Evolutionary conservation across 768 basidiomycete genomes (phyloP).

Genomic region (Auriscalpium microsporum): DNA sequence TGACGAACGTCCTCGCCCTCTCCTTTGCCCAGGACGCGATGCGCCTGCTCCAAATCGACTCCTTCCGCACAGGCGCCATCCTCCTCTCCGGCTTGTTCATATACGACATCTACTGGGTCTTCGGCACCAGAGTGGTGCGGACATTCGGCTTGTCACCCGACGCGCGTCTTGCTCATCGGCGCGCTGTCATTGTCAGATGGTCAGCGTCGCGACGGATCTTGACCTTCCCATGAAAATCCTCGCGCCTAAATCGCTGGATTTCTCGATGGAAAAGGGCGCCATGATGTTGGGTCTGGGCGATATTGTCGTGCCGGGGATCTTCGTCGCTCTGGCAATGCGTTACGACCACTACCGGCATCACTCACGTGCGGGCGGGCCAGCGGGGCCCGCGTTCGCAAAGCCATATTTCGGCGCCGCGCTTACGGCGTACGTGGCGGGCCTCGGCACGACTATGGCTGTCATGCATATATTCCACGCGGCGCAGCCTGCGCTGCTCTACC

Average conservation of each 20-base stretch:
- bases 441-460: slow-evolving; percentile 69
- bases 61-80: slow-evolving; percentile 79
- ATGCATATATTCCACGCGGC: slow-evolving; percentile 74
- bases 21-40: slow-evolving; percentile 80
- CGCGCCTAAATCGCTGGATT: slow-evolving; percentile 62
- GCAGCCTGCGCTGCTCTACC: slow-evolving; percentile 89
- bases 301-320: slow-evolving; percentile 58
- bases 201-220: slow-evolving; percentile 81
- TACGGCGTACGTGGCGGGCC: slow-evolving; percentile 63
- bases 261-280: slow-evolving; percentile 48
- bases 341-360: slow-evolving; percentile 58
- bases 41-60: slow-evolving; percentile 74
- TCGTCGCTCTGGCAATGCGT: slow-evolving; percentile 79
- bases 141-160: neutral
- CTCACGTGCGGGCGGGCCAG: slow-evolving; percentile 17
- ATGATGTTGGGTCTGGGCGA: slow-evolving; percentile 93
- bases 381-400: slow-evolving; percentile 39
- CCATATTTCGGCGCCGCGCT: slow-evolving; percentile 72
- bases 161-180: neutral
- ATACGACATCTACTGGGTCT: slow-evolving; percentile 96
- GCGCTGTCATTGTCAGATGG: slow-evolving; percentile 53
- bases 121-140: slow-evolving; percentile 77
- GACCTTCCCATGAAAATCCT: slow-evolving; percentile 93
- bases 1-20: slow-evolving; percentile 68
- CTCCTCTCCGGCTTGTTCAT: slow-evolving; percentile 80